Percentiles rank a stretch among this genome's conserved stretches.
Evolutionary conservation across 768 basidiomycete species (phyloP).

Genomic region (Leccinum subtestaceum): DNA sequence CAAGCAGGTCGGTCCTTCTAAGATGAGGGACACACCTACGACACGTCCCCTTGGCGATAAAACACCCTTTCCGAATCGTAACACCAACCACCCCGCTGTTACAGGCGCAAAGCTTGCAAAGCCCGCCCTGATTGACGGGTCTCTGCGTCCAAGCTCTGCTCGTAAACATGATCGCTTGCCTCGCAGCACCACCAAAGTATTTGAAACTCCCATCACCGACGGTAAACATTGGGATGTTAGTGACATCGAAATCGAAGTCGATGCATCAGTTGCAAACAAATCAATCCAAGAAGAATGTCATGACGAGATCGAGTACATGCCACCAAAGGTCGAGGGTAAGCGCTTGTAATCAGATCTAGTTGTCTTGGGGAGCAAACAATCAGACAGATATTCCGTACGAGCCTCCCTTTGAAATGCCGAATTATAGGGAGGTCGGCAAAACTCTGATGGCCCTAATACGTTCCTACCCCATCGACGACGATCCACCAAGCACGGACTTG

Average conservation of each 20-base stretch:
- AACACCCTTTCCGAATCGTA: constrained; percentile 73
- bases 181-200: constrained; percentile 45
- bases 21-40: constrained; percentile 22
- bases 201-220: constrained; percentile 64
- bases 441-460: constrained; percentile 37
- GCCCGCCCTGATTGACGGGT: constrained; percentile 39
- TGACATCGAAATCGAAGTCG: constrained; percentile 45
- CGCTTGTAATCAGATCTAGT: background rate
- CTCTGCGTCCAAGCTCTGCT: constrained; percentile 63
- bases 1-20: constrained; percentile 30
- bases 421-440: constrained; percentile 43
- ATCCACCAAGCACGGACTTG: constrained; percentile 13
- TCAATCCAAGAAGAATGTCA: constrained; percentile 32
- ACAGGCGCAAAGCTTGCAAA: constrained; percentile 37
- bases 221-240: constrained; percentile 79
- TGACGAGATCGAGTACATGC: constrained; percentile 56
- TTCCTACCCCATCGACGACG: constrained; percentile 35
- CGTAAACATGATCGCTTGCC: constrained; percentile 62
- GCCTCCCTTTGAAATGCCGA: constrained; percentile 48
- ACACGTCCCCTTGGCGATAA: constrained; percentile 65
- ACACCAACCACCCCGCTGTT: constrained; percentile 32
- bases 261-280: constrained; percentile 20
- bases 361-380: constrained; percentile 3
- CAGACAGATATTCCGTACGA: constrained; percentile 40
- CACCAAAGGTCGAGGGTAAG: constrained; percentile 50